Evolutionary conservation across 495 filamentous ascomycete genomes (phyloP).

Genomic region (Rhypophila decipiens): DNA sequence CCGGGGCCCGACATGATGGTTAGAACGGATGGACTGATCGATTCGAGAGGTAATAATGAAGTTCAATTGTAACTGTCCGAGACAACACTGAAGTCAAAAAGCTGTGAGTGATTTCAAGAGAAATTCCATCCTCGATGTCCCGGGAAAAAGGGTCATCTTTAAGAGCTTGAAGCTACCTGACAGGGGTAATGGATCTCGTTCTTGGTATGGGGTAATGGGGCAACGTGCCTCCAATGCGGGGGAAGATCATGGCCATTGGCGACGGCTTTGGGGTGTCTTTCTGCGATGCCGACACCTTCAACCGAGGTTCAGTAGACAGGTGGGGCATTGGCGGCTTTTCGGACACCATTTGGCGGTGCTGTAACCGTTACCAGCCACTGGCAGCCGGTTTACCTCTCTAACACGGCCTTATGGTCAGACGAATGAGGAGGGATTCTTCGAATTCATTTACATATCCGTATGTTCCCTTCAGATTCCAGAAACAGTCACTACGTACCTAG

Average conservation of each 20-base stretch:
- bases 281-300: slow-evolving; percentile 12
- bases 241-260: not conserved
- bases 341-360: no score
- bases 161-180: not conserved
- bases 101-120: not conserved
- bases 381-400: no score
- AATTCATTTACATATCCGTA: no score
- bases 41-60: not conserved
- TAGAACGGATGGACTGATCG: not conserved
- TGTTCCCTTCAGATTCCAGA: no score
- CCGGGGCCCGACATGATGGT: slow-evolving; percentile 52
- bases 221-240: not conserved
- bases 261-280: not conserved
- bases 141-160: not conserved
- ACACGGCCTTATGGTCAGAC: no score
- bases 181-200: no score
- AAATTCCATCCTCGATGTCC: not conserved
- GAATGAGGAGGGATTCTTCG: no score
- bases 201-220: no score
- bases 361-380: no score
- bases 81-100: not conserved
- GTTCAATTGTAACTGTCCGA: not conserved
- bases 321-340: not conserved
- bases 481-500: no score
- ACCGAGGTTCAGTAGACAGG: slow-evolving; percentile 14